phyloP scores from a whole-genome alignment of 768 basidiomycete genomes.

The Leccinum ochraceum region DNA sequence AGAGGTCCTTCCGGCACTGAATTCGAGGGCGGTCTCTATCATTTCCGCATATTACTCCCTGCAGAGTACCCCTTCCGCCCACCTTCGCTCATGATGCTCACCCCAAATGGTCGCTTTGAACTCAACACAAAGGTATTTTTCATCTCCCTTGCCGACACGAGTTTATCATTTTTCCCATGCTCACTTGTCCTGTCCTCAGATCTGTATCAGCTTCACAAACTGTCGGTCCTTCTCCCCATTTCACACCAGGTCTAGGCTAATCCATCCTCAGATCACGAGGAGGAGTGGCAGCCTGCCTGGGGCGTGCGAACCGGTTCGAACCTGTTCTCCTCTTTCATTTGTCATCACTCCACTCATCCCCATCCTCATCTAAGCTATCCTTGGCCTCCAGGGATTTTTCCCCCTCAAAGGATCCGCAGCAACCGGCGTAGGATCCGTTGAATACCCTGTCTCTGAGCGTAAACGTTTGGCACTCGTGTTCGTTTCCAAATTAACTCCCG shows the following conservation, averaged over 20 bases:
- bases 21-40: conserved; percentile 95
- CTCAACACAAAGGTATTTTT: conserved; percentile 84
- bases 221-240: conserved; percentile 51
- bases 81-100: conserved; percentile 93
- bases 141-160: conserved; percentile 14
- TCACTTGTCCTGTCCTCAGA: conserved; percentile 44
- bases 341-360: conserved; percentile 10
- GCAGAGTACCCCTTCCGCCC: conserved; percentile 97
- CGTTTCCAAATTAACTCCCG: conserved; percentile 34
- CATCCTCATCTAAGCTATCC: conserved; percentile 57
- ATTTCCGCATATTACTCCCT: conserved; percentile 87
- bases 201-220: conserved; percentile 91
- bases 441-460: conserved; percentile 72
- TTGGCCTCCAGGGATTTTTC: conserved; percentile 88
- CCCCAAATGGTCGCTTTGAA: conserved; percentile 96
- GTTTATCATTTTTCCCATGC: conserved; percentile 12
- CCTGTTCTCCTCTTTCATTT: conserved; percentile 13
- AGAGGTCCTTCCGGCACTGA: conserved; percentile 87
- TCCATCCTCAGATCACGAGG: conserved; percentile 75
- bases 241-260: conserved; percentile 32
- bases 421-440: conserved; percentile 84
- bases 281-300: conserved; percentile 98
- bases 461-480: conserved; percentile 77
- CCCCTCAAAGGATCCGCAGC: conserved; percentile 87
- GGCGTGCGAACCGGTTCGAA: conserved; percentile 86